Base-by-base conservation (phyloP, 805 yeast species). In the Candida nonsorbophila region DNA sequence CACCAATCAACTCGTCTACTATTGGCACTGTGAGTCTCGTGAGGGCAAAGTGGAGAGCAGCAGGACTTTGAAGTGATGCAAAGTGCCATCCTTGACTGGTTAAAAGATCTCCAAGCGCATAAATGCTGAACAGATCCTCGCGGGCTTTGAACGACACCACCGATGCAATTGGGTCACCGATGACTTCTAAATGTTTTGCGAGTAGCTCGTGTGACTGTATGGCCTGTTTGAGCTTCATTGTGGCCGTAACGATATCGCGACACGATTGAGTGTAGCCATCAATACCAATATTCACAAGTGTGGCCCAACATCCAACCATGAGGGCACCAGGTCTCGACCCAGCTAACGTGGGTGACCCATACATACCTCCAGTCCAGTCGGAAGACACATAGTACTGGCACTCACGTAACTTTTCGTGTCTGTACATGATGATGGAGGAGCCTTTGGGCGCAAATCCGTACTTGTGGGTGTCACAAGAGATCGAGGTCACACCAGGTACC, bases 371-470 rank as follows among this genome's bases (percentile, higher is more conserved):
- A 4, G 78, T 66, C 98, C 98, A 90, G 37, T 79, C 84, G 1
- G 85, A 65, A 29, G 77, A 69, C 17, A 88, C 71, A 53, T 79
- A 92, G 55, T 92, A 90, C 59, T 92, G 98, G 46, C 80, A 70
- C 41, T 72, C 71, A 34, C 98, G 69, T 33, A 86, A 68, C 34
- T 72, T 69, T 0, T 70, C 45, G 37, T 69, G 58, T 26, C 97
- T 72, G 56, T 92, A 92, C 95, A 92, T 81, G 44, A 92, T 82
- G 14, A 90, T 72, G 1, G 95, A 85, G 0, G 94, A 81, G 7
- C 98, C 98, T 57, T 90, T 90, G 22, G 98, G 98, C 6, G 97
- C 97, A 67, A 90, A 92, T 1, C 97, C 98, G 50, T 90, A 90
- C 56, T 90, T 90, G 66, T 90, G 98, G n/a, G 98, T 90, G 53